Conservation (phyloP, 139 green algal species). For the Dunaliella sp. region DNA sequence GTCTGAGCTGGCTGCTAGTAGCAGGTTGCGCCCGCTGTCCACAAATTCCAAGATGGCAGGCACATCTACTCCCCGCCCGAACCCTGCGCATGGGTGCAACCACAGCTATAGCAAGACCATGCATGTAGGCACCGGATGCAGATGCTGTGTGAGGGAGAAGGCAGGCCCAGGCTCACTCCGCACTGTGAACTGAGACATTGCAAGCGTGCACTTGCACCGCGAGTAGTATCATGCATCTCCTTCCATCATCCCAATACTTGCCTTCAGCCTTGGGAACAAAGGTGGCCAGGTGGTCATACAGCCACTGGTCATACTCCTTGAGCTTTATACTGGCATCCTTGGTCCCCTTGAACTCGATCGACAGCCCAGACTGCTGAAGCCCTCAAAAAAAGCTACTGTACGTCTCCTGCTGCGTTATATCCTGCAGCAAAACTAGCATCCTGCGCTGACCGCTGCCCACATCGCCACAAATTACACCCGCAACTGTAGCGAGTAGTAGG, state of each 20-base stretch:
- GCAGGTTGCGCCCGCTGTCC: constrained; percentile 73
- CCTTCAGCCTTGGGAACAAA: constrained; percentile 61
- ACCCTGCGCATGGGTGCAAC: constrained; percentile 39
- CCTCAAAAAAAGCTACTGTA: constrained; percentile 58
- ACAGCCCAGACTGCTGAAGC: constrained; percentile 34
- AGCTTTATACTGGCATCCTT: constrained; percentile 61
- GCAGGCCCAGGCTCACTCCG: no score
- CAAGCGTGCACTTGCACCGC: no score
- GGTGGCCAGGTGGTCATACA: constrained; percentile 82
- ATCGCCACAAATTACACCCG: background rate
- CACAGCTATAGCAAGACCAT: background rate
- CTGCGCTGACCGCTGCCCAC: background rate
- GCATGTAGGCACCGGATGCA: no score
- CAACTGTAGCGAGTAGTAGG: background rate
- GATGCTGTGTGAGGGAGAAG: no score
- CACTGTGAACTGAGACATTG: no score
- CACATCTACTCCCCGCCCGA: constrained; percentile 63
- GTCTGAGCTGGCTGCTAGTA: constrained; percentile 63
- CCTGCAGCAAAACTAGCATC: constrained; percentile 59
- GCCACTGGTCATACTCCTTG: constrained; percentile 71
- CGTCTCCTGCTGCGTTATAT: constrained; percentile 18
- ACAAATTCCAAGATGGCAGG: constrained; percentile 80
- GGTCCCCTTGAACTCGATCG: constrained; percentile 50
- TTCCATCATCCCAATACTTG: no score
- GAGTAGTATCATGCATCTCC: no score